Evolutionary conservation across 441 rosid species (phyloP), one percentile per base, ranked within the genome.

Genomic region (Brassica hybrid): DNA sequence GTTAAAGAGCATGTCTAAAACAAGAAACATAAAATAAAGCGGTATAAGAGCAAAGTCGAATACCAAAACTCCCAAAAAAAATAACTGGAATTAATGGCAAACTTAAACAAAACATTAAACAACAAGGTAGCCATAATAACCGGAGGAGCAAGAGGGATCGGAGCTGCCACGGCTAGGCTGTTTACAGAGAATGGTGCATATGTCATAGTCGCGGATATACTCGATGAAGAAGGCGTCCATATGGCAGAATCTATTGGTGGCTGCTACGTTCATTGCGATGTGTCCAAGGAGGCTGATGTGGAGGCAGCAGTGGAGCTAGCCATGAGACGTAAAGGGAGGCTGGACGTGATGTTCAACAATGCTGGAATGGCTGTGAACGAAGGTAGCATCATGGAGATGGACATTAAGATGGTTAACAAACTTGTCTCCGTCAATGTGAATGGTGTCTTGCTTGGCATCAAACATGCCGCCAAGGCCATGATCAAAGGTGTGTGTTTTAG

Each of bases 61-160:
- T 17, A 34, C 21, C 16, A 69, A 11, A 62, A 7, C 13, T 6
- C 32, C 57, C 25, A 65, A 65, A 21, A 10, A 8, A 76, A 10
- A 69, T 18, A 67, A 5, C 30, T 41, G 17, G 48, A 41, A 41
- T 11, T 11, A 57, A 77, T 77, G 81, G 17, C 21, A 5, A 65
- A 17, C 32, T 17, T n/a, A 43, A 57, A 7, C 34, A 73, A 67
- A 41, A 87, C 83, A 86, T 78, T 90, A 79, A 65, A 4, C 19
- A 85, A 87, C 13, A 89, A 87, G 81, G 98, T 90, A 17, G 94
- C 87, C 4, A 84, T 90, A 2, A 84, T 92, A 78, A 92, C 96
- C 3, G 98, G 96, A 6, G 98, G 92, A 17, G 97, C 98, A 48
- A 89, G 92, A 80, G 98, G 98, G 19, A 94, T 92, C 6, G 97